A percentile compares a stretch with the other conserved stretches of the same genome.
Conservation (phyloP, 2,329 filamentous ascomycete genomes). For the Pseudogymnoascus sp. region DNA sequence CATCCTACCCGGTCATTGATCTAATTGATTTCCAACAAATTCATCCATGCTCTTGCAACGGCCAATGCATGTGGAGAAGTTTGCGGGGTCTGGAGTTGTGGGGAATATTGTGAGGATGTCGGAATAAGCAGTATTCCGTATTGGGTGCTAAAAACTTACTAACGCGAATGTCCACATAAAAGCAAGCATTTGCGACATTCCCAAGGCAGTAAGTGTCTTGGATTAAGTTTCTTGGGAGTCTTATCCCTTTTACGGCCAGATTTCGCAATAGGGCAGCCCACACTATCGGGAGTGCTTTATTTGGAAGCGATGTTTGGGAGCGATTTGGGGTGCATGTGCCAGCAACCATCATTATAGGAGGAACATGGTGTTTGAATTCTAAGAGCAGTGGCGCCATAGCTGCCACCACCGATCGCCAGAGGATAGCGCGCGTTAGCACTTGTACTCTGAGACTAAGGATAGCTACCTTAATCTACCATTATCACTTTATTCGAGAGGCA, state of each 20-base stretch:
- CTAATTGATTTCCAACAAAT: not conserved
- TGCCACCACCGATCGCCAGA: too few species aligned
- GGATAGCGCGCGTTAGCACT: too few species aligned
- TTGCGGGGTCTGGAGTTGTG: not conserved
- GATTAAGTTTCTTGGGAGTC: not conserved
- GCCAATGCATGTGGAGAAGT: not conserved
- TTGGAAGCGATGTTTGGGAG: not conserved
- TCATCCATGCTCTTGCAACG: not conserved
- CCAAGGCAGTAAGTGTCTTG: not conserved
- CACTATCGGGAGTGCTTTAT: not conserved
- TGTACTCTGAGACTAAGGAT: too few species aligned
- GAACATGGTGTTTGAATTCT: too few species aligned
- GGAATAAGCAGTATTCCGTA: not conserved
- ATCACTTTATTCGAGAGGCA: too few species aligned
- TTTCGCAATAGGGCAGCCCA: not conserved
- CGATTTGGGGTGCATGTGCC: too few species aligned
- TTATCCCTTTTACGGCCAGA: not conserved
- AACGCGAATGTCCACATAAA: not conserved
- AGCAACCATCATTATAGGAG: too few species aligned
- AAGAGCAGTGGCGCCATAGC: too few species aligned
- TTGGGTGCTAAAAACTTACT: not conserved
- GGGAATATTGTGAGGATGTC: not conserved
- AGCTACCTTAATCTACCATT: too few species aligned
- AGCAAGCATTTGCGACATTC: not conserved
- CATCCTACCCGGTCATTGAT: not conserved